Base-by-base conservation (phyloP, 2,329 filamentous ascomycete genomes). In the Thielaviopsis populi region DNA sequence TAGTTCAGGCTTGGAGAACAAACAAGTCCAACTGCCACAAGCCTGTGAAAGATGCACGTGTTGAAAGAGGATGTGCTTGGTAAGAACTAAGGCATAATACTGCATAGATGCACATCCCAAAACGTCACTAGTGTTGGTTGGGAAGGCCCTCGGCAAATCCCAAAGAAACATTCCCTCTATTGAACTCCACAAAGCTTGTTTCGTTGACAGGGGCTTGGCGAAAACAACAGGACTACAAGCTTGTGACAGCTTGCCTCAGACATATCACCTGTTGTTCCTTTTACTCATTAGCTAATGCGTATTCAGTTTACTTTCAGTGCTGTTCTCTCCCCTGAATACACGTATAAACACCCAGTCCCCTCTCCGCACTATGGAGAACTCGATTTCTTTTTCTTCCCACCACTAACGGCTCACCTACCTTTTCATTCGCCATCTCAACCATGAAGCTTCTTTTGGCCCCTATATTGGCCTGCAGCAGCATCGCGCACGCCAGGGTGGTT, bases 401-500 rank as follows among this genome's bases (percentile, higher is more conserved):
- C 22, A 59, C 15, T 3, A 1, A 50, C 10, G 46, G 46, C 22
- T 48, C n/a, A 10, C 46, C 46, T 10, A 24, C 5, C 46, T 41
- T 41, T 40, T 6, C 17, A 46, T 19, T 30, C 22, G 24, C 59
- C 22, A 27, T n/a, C 58, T 37, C 42, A 22, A 13, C 46, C 24
- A 56, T 56, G 53, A 33, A 37, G 24, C n/a, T 24, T 22, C 37
- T 22, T 11, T 48, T 48, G 24, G 40, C 27, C 1, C 11, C 46
- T 46, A 46, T 37, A 37, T 15, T 61, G 17, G 63, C 63, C n/a
- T 54, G 22, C 13, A 43, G 37, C 17, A 71, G 54, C 40, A 70
- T 65, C 1, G 53, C n/a, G 4, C 30, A 56, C 27, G 53, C 53
- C 53, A 30, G 53, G 19, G 53, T 33, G 8, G 8, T n/a, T 17